Conservation (phyloP, 495 filamentous ascomycete genomes). For the Neurospora sp. region DNA sequence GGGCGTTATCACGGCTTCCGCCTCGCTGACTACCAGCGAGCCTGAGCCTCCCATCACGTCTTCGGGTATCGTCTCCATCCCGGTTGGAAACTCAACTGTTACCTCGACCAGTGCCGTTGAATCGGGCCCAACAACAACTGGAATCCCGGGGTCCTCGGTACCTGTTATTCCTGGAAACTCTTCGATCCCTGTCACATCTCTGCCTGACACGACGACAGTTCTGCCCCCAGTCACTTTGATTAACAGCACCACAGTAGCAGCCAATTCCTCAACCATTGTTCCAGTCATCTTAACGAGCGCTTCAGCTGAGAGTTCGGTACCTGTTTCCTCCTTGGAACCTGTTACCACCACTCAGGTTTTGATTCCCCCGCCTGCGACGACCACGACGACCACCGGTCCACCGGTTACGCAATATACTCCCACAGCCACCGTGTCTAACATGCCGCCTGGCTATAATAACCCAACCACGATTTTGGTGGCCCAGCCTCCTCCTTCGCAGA, state of each 20-base stretch:
- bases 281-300: not conserved
- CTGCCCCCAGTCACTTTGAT: not conserved
- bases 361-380: not conserved
- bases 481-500: constrained; percentile 19
- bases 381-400: not conserved
- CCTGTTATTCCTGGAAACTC: not conserved
- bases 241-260: not conserved
- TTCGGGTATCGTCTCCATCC: not conserved
- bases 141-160: not conserved
- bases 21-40: not conserved
- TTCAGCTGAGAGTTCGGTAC: not conserved
- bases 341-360: not conserved
- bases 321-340: not conserved
- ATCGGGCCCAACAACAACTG: not conserved
- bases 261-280: not conserved
- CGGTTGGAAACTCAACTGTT: constrained; percentile 1
- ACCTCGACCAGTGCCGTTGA: not conserved
- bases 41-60: not conserved
- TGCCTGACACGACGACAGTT: not conserved
- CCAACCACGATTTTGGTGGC: constrained; percentile 35
- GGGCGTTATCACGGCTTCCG: not conserved
- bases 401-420: constrained; percentile 28
- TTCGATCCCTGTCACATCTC: not conserved
- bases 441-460: constrained; percentile 26
- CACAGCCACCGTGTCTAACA: constrained; percentile 30